Conservation (phyloP, 2,329 filamentous ascomycete species). For the Pseudogymnoascus sp. region DNA sequence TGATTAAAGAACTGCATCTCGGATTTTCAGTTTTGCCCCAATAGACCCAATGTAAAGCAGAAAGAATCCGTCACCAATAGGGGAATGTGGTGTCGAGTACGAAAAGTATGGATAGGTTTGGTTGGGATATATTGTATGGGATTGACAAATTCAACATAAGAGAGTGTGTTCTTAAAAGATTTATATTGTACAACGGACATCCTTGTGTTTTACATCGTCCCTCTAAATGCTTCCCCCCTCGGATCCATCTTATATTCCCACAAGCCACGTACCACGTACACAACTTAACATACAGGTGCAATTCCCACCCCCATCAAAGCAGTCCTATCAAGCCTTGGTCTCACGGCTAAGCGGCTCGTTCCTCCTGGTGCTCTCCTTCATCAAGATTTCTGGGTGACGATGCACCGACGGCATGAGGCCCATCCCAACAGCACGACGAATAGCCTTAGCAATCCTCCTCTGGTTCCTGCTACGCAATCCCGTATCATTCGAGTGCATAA, state of each 20-base stretch:
- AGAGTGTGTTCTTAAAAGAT: neutral
- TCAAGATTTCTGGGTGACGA: conserved; percentile 72
- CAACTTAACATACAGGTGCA: neutral
- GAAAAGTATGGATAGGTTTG: neutral
- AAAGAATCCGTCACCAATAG: neutral
- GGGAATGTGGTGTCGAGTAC: neutral
- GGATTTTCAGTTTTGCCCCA: neutral
- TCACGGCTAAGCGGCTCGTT: conserved; percentile 9
- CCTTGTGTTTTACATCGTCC: neutral
- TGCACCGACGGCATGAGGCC: conserved; percentile 90
- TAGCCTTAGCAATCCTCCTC: conserved; percentile 84
- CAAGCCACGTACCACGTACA: conserved; percentile 5
- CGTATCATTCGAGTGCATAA: conserved; percentile 66
- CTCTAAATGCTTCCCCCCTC: neutral
- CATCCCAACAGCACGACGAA: conserved; percentile 78
- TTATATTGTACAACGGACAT: conserved; percentile 1
- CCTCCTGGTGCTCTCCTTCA: conserved; percentile 14
- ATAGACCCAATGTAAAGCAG: neutral
- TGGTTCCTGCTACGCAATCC: conserved; percentile 84
- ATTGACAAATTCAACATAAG: neutral
- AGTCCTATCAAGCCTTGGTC: conserved; percentile 1
- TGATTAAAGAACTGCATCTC: neutral
- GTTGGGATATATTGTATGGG: neutral
- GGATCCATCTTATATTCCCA: neutral
- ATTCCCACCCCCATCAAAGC: neutral